Conservation (phyloP, 768 basidiomycete genomes). For the Suillus decipiens region DNA sequence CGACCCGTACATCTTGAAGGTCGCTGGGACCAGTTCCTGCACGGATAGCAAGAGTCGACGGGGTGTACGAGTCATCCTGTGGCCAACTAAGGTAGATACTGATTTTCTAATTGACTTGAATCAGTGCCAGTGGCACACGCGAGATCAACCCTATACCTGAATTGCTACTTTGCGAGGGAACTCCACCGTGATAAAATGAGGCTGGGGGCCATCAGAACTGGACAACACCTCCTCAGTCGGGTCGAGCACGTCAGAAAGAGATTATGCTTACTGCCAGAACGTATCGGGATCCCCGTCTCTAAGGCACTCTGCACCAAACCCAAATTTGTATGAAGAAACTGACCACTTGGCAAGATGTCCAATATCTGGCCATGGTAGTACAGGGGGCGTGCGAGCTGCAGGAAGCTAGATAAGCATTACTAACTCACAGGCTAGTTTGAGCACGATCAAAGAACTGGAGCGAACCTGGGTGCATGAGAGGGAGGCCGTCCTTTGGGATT, state of each 20-base stretch:
- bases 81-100: constrained; percentile 79
- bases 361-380: constrained; percentile 78
- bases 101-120: constrained; percentile 67
- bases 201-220: constrained; percentile 94
- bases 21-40: constrained; percentile 92
- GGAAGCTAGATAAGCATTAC: neutral
- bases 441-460: neutral
- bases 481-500: constrained; percentile 36
- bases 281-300: constrained; percentile 87
- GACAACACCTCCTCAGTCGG: constrained; percentile 11
- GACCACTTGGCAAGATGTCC: constrained; percentile 92
- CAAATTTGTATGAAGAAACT: constrained; percentile 95
- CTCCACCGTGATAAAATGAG: constrained; percentile 92
- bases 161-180: constrained; percentile 90
- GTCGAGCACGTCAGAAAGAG: neutral
- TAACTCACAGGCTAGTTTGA: constrained; percentile 4
- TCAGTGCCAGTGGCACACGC: constrained; percentile 3
- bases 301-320: constrained; percentile 92
- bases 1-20: constrained; percentile 86
- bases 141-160: constrained; percentile 52
- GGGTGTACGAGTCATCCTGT: constrained; percentile 96
- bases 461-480: constrained; percentile 42
- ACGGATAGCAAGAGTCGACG: constrained; percentile 84
- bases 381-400: constrained; percentile 45
- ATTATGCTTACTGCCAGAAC: constrained; percentile 89